Percentiles rank a stretch among this genome's conserved stretches.
Evolutionary conservation across 202 grass and related monocot species (phyloP).

Genomic region (Saccharum hybrid): DNA sequence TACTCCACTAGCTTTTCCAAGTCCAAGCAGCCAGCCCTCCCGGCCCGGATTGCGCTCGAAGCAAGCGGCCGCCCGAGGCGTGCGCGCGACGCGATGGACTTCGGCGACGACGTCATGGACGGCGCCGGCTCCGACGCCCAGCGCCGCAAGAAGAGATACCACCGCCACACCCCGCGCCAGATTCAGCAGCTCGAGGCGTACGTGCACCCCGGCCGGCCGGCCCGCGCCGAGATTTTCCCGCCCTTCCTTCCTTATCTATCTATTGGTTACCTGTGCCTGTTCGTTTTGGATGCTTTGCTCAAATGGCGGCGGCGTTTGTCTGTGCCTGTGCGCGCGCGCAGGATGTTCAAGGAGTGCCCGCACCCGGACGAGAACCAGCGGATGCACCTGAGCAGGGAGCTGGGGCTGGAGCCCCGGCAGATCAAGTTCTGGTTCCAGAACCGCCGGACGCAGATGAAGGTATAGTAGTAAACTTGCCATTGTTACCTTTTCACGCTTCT

Average conservation of each 20-base stretch:
- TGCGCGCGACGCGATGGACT: constrained; percentile 51
- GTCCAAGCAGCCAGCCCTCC: not conserved
- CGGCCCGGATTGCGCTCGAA: constrained; percentile 31
- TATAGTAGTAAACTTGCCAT: not conserved
- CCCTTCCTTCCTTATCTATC: not conserved
- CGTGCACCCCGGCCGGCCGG: not conserved
- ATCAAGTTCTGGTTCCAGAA: constrained; percentile 97
- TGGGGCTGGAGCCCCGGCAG: constrained; percentile 72
- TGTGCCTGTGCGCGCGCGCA: constrained; percentile 7
- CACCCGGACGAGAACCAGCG: constrained; percentile 79
- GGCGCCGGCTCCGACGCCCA: constrained; percentile 43
- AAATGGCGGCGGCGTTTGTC: constrained; percentile 13
- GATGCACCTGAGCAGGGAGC: constrained; percentile 72
- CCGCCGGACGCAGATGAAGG: constrained; percentile 80
- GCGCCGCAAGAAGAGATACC: constrained; percentile 69
- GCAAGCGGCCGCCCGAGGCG: constrained; percentile 8
- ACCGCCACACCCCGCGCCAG: constrained; percentile 79
- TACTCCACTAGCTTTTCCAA: not conserved
- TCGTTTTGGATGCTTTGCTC: not conserved
- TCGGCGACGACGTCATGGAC: constrained; percentile 53
- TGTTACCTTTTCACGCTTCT: too few relatives aligned
- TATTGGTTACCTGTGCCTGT: not conserved
- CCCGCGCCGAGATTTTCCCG: too few relatives aligned
- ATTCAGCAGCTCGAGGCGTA: constrained; percentile 85
- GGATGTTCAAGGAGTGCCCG: constrained; percentile 70